phyloP scores from a whole-genome alignment of 116 monocot species.

The Papilionanthe hybrid region DNA sequence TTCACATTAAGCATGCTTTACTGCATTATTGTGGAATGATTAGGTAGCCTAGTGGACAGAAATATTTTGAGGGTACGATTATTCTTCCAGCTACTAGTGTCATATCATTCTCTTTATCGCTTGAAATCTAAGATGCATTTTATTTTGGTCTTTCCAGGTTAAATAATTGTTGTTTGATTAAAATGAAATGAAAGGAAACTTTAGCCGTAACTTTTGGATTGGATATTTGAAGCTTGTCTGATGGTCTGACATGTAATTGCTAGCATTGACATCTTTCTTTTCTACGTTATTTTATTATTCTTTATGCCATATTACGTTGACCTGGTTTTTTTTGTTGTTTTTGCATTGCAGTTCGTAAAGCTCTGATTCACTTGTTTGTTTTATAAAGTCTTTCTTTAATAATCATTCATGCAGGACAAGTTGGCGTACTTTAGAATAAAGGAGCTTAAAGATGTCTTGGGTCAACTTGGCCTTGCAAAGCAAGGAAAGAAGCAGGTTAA shows the following conservation, averaged over 20 bases:
- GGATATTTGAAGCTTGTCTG: not conserved
- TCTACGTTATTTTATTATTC: not conserved
- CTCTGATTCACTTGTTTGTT: not conserved
- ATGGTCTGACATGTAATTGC: not conserved
- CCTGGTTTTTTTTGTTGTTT: not conserved
- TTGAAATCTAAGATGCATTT: not conserved
- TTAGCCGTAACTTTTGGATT: not conserved
- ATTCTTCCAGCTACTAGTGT: not conserved
- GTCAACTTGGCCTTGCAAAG: slow-evolving; percentile 41
- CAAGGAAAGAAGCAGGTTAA: slow-evolving; percentile 49
- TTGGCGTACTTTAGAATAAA: slow-evolving; percentile 42
- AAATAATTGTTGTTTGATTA: not conserved
- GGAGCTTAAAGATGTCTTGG: slow-evolving; percentile 41
- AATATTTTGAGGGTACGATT: not conserved
- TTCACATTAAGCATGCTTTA: not conserved
- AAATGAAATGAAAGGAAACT: not conserved
- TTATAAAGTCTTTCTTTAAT: not conserved
- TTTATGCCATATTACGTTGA: not conserved
- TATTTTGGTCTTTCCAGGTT: not conserved
- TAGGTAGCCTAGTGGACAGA: not conserved
- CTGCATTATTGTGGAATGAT: not conserved
- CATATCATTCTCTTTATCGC: not conserved
- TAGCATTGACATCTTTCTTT: not conserved
- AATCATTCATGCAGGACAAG: slow-evolving; percentile 21
- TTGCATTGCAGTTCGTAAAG: not conserved